Evolutionary conservation across 2,329 filamentous ascomycete genomes (phyloP), one percentile per base, ranked within the genome.

Genomic region (Fusarium temperatum): DNA sequence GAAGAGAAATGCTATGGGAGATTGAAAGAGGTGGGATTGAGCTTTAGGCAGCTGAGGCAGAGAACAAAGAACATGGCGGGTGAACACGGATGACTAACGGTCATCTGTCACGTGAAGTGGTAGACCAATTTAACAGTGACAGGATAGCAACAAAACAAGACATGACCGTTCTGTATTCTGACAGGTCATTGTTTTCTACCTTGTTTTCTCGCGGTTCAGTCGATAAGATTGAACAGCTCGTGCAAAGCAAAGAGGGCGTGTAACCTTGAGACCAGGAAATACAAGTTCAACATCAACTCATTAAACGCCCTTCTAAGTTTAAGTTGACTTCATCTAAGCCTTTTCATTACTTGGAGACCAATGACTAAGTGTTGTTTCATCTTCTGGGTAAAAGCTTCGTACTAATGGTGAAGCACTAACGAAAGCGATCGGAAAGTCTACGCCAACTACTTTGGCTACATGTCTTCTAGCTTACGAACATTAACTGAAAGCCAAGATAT

Each of bases 181-280:
- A 47, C 9, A 28, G 6, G 13, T 17, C 20, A 17, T 28, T 28
- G 6, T 11, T 22, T 28, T 47, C 17, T 22, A 28, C 24, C 4
- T 26, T 20, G 12, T 18, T 26, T 18, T 24, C 17, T 26, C 18
- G 2, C 24, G 8, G 17, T 9, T 13, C 8, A 26, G 18, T 24
- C 0, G 4, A 7, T 10, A 1, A 24, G 2, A 9, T 5, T 24
- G n/a, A 24, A 44, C 6, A 24, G 15, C 15, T 17, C 6, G 0
- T 10, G 39, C 8, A 41, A 41, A 39, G 11, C 38, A 4, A 13
- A 8, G 38, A 4, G 18, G 18, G 38, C 38, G 18, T 38, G 10
- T 20, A 20, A 20, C 18, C 36, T 20, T 20, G 1, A 39, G 8
- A 22, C 38, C 1, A 22, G 39, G 39, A n/a, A n/a, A n/a, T 15